phyloP scores from a whole-genome alignment of 192 early-diverging fungal species.

The Obelidium mucronatum region DNA sequence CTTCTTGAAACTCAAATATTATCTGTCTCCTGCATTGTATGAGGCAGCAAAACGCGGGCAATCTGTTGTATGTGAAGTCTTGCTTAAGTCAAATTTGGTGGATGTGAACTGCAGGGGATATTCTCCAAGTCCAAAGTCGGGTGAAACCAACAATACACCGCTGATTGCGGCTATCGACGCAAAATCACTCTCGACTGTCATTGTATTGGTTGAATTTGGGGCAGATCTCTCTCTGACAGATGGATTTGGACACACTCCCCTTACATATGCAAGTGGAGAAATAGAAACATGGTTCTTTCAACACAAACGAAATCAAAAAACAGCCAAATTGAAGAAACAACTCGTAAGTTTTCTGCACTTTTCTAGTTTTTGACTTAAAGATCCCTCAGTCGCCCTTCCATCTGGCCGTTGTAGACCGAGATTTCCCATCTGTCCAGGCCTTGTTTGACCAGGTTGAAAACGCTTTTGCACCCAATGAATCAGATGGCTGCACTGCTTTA shows the following conservation, averaged over 20 bases:
- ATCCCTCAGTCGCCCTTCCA: background rate
- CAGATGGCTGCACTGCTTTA: background rate
- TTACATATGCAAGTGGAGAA: background rate
- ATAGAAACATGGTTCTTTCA: background rate
- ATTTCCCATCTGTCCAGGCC: background rate
- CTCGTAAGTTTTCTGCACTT: background rate
- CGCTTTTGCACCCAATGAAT: background rate
- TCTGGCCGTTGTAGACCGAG: background rate
- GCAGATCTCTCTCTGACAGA: background rate
- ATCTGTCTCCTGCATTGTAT: background rate
- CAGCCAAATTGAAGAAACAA: too few relatives aligned
- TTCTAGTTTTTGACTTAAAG: too few relatives aligned
- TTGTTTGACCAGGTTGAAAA: background rate
- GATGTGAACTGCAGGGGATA: background rate
- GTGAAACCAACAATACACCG: background rate
- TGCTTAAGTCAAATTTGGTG: background rate
- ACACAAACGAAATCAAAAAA: background rate
- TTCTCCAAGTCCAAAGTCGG: background rate
- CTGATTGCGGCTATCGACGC: background rate
- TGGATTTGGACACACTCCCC: background rate
- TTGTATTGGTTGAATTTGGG: background rate
- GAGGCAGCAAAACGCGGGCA: background rate
- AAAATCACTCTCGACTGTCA: background rate
- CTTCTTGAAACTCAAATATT: background rate
- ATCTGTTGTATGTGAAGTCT: background rate